Percentiles rank a stretch among this genome's conserved stretches.
Evolutionary conservation across 2,329 filamentous ascomycete genomes (phyloP).

Genomic region (Ophiostoma sp.): DNA sequence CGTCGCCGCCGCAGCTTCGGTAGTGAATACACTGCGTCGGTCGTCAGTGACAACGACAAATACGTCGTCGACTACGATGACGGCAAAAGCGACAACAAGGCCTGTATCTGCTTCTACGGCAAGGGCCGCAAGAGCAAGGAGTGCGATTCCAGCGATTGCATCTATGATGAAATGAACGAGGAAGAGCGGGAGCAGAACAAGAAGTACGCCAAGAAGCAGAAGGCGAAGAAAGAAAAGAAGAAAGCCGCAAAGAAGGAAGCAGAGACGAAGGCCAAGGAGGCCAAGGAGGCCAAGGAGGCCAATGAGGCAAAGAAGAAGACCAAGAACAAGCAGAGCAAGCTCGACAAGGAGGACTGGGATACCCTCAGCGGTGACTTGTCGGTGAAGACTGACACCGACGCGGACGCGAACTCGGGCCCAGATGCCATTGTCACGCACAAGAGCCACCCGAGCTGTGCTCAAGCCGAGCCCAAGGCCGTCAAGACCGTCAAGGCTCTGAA

Average conservation of each 20-base stretch:
- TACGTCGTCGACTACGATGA: background rate
- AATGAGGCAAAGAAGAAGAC: background rate
- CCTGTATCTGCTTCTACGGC: background rate
- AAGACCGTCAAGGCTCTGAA: background rate
- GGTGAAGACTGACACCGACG: background rate
- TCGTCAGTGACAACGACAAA: background rate
- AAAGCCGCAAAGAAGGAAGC: background rate
- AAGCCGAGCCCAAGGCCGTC: background rate
- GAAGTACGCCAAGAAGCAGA: background rate
- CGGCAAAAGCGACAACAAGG: background rate
- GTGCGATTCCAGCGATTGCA: background rate
- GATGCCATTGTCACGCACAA: background rate
- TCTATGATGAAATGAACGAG: background rate
- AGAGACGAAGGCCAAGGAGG: background rate
- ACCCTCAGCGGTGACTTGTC: background rate
- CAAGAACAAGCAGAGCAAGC: background rate
- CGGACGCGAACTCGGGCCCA: background rate
- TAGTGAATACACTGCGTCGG: background rate
- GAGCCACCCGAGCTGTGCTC: no score
- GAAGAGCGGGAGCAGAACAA: background rate
- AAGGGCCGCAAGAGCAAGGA: constrained; percentile 1
- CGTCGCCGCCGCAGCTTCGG: background rate
- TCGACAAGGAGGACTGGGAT: background rate
- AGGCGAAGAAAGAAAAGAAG: background rate
- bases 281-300: background rate